A percentile compares a stretch with the other conserved stretches of the same genome.
These are phyloP conservation scores for Coniosporium tulheliwenetii DNA, from an alignment of 2,329 filamentous ascomycete species.

Conservation along the genomic window DNA sequence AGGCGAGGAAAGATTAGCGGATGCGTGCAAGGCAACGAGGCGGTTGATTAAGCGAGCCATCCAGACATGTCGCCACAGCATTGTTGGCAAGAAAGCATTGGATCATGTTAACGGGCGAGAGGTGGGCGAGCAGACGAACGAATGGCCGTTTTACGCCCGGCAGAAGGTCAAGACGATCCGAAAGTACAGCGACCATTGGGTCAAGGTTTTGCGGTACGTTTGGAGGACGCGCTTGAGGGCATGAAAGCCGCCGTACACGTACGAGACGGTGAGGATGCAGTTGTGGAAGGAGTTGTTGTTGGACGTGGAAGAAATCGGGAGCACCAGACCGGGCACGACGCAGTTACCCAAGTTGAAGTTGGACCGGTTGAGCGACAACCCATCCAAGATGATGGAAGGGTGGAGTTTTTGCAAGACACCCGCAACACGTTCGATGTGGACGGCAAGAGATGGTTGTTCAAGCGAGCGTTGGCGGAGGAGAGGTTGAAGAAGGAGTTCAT, in stretches of 20 bases:
- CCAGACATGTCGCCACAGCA: too few species aligned
- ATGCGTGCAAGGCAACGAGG: too few species aligned
- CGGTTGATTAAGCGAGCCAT: too few species aligned
- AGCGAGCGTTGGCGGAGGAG: not conserved
- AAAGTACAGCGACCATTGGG: not conserved
- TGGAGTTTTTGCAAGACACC: not conserved
- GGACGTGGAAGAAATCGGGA: not conserved
- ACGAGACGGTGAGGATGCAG: not conserved
- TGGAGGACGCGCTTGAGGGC: not conserved
- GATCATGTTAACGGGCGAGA: too few species aligned
- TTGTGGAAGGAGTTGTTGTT: not conserved
- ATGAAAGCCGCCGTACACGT: not conserved
- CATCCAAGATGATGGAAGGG: not conserved
- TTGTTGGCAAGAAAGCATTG: too few species aligned
- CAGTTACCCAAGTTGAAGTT: not conserved
- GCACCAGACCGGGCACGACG: not conserved
- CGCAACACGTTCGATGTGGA: not conserved
- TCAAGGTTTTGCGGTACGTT: not conserved
- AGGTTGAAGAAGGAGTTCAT: not conserved
- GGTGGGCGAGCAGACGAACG: too few species aligned
- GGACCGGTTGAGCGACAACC: not conserved
- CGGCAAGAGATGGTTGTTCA: not conserved
- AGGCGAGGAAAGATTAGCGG: too few species aligned
- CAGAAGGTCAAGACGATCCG: not conserved
- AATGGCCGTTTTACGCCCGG: not conserved